Evolutionary conservation across 192 early-diverging fungal species (phyloP).

Genomic region (Haplosporangium gracile): DNA sequence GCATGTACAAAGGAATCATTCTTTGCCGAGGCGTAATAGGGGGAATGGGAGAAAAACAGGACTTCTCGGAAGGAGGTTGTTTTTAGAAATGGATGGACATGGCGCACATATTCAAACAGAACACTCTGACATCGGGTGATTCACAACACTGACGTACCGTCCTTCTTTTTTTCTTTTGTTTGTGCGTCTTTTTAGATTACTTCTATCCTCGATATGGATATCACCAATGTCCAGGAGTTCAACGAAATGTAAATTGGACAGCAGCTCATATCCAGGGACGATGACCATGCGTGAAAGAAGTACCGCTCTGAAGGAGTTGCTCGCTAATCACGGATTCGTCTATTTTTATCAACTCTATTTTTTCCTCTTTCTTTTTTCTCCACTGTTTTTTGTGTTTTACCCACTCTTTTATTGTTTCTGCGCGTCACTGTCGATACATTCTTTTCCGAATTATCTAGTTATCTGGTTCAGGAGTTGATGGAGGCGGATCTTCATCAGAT

Average conservation of each 20-base stretch:
- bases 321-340: neutral
- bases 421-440: neutral
- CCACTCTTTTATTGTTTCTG: neutral
- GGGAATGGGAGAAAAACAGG: neutral
- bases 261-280: neutral
- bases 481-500: slow-evolving; percentile 99
- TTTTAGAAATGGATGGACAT: neutral
- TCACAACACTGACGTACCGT: slow-evolving; percentile 8
- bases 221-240: slow-evolving; percentile 87
- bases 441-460: slow-evolving; percentile 47
- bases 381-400: slow-evolving; percentile 13
- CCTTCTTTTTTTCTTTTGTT: neutral
- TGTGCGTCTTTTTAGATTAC: slow-evolving; percentile 73
- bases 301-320: neutral
- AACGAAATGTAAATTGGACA: slow-evolving; percentile 82
- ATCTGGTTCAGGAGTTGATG: slow-evolving; percentile 98
- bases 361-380: slow-evolving; percentile 10
- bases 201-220: slow-evolving; percentile 89
- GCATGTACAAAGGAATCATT: neutral
- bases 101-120: neutral
- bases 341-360: slow-evolving; percentile 29
- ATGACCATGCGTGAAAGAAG: neutral
- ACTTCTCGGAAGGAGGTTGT: neutral
- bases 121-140: neutral
- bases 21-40: neutral